Evolutionary conservation across 73 alveolate genomes (phyloP), one percentile per base, ranked within the genome.

Genomic region (Diophrys sp.): DNA sequence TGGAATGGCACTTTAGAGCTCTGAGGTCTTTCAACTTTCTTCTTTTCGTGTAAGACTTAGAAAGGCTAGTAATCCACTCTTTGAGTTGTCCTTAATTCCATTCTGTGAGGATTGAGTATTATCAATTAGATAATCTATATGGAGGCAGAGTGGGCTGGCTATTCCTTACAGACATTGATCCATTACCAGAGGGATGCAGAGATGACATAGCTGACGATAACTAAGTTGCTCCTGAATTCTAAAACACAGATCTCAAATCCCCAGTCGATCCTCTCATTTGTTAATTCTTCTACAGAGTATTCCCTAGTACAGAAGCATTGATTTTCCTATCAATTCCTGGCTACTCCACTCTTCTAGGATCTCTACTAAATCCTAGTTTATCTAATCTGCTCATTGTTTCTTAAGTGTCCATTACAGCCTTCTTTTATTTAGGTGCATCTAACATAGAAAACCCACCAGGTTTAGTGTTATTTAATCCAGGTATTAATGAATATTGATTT

Each of bases 91-190:
- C 74, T 29, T 33, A 75, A 32, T 30, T 83, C 91, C 91, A 83
- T 83, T 33, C 30, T 75, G 57, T 83, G 91, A 2, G 91, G 91
- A 69, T 83, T 83, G 14, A 81, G 73, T 31, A 81, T 74, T 33
- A 23, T 62, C 33, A 62, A 62, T 23, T 62, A n/a, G n/a, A n/a
- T n/a, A n/a, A n/a, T n/a, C n/a, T n/a, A n/a, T n/a, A n/a, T n/a
- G n/a, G n/a, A n/a, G n/a, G n/a, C n/a, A n/a, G n/a, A n/a, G n/a
- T n/a, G n/a, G n/a, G n/a, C n/a, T n/a, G n/a, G n/a, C n/a, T n/a
- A n/a, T n/a, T n/a, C n/a, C n/a, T n/a, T n/a, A n/a, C n/a, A n/a
- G n/a, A n/a, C n/a, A n/a, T n/a, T n/a, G n/a, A n/a, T n/a, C n/a
- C n/a, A n/a, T n/a, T n/a, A n/a, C n/a, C n/a, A n/a, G n/a, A n/a